Percentiles rank a stretch among this genome's conserved stretches.
phyloP scores from a whole-genome alignment of 2,329 filamentous ascomycete genomes.

The Ophiocordyceps polyrhachis-furcata region DNA sequence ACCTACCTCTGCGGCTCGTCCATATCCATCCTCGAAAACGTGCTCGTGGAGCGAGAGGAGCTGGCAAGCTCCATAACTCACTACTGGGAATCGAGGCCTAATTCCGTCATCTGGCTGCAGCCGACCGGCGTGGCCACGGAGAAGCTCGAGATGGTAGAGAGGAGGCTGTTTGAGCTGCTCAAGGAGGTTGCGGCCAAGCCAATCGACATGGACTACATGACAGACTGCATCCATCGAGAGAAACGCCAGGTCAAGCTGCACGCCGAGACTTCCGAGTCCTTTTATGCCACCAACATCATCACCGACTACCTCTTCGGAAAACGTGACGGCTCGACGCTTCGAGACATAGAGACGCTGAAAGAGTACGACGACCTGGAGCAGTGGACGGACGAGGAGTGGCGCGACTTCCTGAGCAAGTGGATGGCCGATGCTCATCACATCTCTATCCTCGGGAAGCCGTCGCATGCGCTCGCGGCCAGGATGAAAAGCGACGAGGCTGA shows the following conservation, averaged over 20 bases:
- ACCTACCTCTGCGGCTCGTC: slow-evolving; percentile 87
- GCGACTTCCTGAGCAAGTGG: slow-evolving; percentile 64
- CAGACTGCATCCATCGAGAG: slow-evolving; percentile 70
- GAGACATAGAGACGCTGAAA: slow-evolving; percentile 32
- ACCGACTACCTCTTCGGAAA: slow-evolving; percentile 82
- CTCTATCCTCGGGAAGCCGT: slow-evolving; percentile 76
- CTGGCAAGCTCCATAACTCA: slow-evolving; percentile 73
- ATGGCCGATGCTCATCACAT: slow-evolving; percentile 72
- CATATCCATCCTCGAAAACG: slow-evolving; percentile 78
- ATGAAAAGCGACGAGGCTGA: slow-evolving; percentile 67
- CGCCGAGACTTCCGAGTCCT: slow-evolving; percentile 62
- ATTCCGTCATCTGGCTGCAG: slow-evolving; percentile 69
- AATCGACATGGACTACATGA: slow-evolving; percentile 78
- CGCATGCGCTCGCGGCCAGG: slow-evolving; percentile 56
- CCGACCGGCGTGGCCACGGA: slow-evolving; percentile 75
- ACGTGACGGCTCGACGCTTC: slow-evolving; percentile 61
- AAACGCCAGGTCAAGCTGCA: slow-evolving; percentile 66
- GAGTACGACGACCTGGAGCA: slow-evolving; percentile 52
- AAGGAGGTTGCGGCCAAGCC: slow-evolving; percentile 63
- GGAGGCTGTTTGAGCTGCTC: slow-evolving; percentile 68
- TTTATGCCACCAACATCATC: slow-evolving; percentile 74
- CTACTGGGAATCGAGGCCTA: slow-evolving; percentile 61
- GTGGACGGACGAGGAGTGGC: slow-evolving; percentile 78
- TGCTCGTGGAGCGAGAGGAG: slow-evolving; percentile 82
- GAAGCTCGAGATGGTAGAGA: slow-evolving; percentile 67